Evolutionary conservation across 371 early-diverging fungal species (phyloP), one percentile per base, ranked within the genome.

Genomic region (Mucor plumbeus): DNA sequence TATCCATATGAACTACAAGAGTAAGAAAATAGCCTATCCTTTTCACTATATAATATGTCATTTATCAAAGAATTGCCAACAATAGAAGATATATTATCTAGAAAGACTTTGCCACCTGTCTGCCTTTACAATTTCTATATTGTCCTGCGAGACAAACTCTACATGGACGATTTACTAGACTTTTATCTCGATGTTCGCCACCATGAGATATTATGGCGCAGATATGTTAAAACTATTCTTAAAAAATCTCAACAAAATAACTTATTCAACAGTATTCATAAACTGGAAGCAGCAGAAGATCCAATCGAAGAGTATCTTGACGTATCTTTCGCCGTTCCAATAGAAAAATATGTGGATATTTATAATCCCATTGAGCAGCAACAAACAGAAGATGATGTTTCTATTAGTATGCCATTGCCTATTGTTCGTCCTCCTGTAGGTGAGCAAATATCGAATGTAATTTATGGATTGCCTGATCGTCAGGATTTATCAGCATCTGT

Each of bases 121-220:
- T 90, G 89, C 71, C 70, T 90, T 7, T 90, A 85, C 64, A 88
- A 89, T 59, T 86, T 83, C 61, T 90, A 90, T 62, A 76, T 89
- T 38, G 80, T 85, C 61, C 83, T 90, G 84, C 79, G 89, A 36
- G 89, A 90, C 64, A 69, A 80, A 41, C 77, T 87, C 14, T 79
- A 78, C 50, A 81, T 84, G 65, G 86, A 84, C 44, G 87, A 89
- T 65, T 77, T 89, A 44, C 72, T 90, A 5, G 90, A 90, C 67
- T 90, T 90, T 63, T 90, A 87, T 69, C 65, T 90, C 43, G 90
- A 90, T 75, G 81, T 90, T 55, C 82, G 81, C 17, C 87, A 86
- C 40, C 89, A 89, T 66, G 89, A 88, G 43, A 70, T 76, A 7
- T 74, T 88, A 19, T 90, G 90, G 85, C 74, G 78, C 40, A 73